Base-by-base conservation (phyloP, 306 rosid species). In the Pyrus betulifolia region DNA sequence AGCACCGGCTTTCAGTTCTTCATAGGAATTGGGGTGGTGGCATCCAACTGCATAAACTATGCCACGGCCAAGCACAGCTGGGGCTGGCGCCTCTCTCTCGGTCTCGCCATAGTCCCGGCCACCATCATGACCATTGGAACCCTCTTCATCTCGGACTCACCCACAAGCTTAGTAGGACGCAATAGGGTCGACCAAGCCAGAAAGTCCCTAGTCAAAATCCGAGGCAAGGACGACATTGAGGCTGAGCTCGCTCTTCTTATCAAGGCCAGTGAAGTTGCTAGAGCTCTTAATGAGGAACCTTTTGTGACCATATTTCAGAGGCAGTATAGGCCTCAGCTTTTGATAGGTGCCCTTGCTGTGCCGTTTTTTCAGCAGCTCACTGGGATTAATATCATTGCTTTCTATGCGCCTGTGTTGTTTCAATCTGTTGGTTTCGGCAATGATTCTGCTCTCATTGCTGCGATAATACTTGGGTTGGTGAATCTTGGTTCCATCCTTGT, bases 61-160 rank as follows among this genome's bases (percentile, higher is more conserved):
- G 90, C n/a, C 77, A 88, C 91, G 0, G 79, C 93, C 2, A 84
- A 85, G 54, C 88, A 71, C 82, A 49, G 51, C 9, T 80, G 91
- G 91, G 96, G 97, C 0, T 91, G 96, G 97, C 85, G 93, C 4
- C 27, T 93, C 44, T 91, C 91, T 4, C 88, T 93, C 0, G 97
- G 96, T 33, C 88, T 91, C 0, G 98, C 96, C 14, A 42, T 84
- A 0, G 97, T 67, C 5, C 93, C 93, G 0, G 89, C 93, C 2
- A 54, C 67, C 4, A 7, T 89, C 4, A 89, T 91, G 83, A 84
- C 86, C 14, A 0, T 31, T 0, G 97, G 93, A 2, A 85, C 91
- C 8, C 55, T 91, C 13, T 76, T 89, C 4, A 90, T 88, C 69
- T 31, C 86, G 0, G 93, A 89, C 84, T 86, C 97, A 0, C 96